Evolutionary conservation across 1,139 yeast genomes (phyloP).

Genomic region (Dujonia santamariae): DNA sequence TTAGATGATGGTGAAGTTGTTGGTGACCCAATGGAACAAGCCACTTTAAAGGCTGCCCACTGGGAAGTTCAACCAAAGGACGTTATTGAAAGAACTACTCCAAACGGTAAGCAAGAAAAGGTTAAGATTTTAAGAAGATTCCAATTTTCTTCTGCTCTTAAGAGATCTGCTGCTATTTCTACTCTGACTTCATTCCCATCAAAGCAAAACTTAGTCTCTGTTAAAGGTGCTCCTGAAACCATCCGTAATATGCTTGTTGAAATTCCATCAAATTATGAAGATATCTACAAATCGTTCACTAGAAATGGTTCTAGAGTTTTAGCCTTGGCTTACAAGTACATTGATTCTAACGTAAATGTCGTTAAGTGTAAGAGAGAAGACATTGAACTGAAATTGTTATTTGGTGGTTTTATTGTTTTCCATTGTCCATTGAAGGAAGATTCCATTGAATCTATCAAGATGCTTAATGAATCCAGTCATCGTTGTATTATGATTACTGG

Average conservation of each 20-base stretch:
- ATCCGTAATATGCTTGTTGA: constrained; percentile 69
- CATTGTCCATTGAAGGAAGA: constrained; percentile 95
- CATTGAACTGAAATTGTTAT: constrained; percentile 69
- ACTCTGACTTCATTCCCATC: constrained; percentile 40
- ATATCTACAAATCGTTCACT: constrained; percentile 83
- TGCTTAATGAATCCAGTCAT: constrained; percentile 94
- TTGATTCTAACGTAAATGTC: constrained; percentile 52
- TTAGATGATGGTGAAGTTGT: constrained; percentile 96
- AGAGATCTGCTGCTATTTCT: constrained; percentile 93
- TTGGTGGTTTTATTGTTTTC: constrained; percentile 95
- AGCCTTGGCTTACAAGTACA: constrained; percentile 82
- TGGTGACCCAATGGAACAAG: constrained; percentile 99
- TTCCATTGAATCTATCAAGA: constrained; percentile 84
- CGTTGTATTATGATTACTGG: constrained; percentile 98
- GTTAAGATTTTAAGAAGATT: constrained; percentile 84
- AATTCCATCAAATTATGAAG: constrained; percentile 81
- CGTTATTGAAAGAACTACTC: constrained; percentile 44
- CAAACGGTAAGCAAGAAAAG: constrained; percentile 45
- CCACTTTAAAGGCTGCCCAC: constrained; percentile 81
- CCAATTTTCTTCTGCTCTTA: constrained; percentile 94
- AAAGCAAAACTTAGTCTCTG: constrained; percentile 75
- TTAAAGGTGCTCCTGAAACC: constrained; percentile 99
- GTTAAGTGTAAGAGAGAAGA: constrained; percentile 63
- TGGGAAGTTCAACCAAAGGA: constrained; percentile 85
- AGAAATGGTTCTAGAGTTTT: constrained; percentile 96